Evolutionary conservation across 1,139 yeast genomes (phyloP).

Genomic region (Candida freyschussii): DNA sequence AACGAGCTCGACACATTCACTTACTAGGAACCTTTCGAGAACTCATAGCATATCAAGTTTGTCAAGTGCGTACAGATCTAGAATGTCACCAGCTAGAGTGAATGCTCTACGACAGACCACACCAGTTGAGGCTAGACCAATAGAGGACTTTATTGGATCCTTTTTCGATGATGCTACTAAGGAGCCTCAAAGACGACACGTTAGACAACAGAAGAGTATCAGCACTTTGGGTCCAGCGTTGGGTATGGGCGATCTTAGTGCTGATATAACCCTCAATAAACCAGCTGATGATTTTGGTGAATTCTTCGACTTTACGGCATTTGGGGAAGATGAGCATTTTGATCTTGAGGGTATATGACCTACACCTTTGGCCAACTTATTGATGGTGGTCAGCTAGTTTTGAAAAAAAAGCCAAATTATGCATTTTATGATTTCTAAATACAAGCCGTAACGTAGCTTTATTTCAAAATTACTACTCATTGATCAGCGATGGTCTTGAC

Average conservation of each 20-base stretch:
- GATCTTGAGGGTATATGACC: conserved; percentile 5
- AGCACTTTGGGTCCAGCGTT: conserved; percentile 24
- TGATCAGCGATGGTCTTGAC: conserved; percentile 29
- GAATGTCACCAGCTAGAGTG: conserved; percentile 20
- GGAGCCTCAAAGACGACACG: conserved; percentile 6
- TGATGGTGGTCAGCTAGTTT: conserved; percentile 3
- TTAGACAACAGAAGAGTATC: conserved; percentile 15
- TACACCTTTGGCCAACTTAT: conserved; percentile 1
- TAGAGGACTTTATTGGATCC: conserved; percentile 13
- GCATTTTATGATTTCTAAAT: conserved; percentile 2
- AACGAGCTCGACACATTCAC: conserved; percentile 16
- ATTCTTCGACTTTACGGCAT: conserved; percentile 23
- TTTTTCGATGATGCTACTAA: conserved; percentile 18
- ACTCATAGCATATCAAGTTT: conserved; percentile 22
- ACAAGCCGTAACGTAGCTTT: neutral
- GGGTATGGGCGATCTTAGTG: conserved; percentile 13
- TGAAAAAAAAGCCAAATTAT: neutral
- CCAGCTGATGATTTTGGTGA: conserved; percentile 13
- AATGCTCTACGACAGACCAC: conserved; percentile 17
- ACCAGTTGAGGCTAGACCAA: conserved; percentile 14
- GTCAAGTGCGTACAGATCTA: conserved; percentile 14
- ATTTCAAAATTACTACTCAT: no score
- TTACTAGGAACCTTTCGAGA: conserved; percentile 12
- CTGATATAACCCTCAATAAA: conserved; percentile 7
- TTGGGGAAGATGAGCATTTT: conserved; percentile 13